Conservation (phyloP, 352 stramenopile genomes). For the Pelagophyceae sp. region DNA sequence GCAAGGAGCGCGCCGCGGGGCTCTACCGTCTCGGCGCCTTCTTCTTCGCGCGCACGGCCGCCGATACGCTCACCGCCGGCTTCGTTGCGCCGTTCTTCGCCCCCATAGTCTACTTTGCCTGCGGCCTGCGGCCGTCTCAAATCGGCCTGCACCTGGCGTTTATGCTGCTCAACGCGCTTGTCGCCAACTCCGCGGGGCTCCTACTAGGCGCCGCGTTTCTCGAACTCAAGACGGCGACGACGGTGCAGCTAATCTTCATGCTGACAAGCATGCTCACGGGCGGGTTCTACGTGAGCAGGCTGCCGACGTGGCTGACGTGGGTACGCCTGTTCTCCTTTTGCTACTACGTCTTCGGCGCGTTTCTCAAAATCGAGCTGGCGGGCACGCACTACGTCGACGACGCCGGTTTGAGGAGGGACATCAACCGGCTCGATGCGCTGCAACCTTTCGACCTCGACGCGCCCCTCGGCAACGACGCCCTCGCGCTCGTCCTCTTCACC, state of each 20-base stretch:
- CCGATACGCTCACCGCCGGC: background rate
- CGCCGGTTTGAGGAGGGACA: background rate
- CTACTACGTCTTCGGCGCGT: background rate
- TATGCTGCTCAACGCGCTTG: background rate
- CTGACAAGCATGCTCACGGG: background rate
- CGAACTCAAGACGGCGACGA: background rate
- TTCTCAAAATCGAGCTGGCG: background rate
- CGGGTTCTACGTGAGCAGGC: background rate
- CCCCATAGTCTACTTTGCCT: conserved; percentile 4
- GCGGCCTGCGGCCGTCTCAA: background rate
- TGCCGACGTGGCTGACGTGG: background rate
- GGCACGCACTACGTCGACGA: background rate
- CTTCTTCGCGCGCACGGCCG: background rate
- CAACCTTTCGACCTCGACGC: background rate
- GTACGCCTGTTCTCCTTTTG: background rate
- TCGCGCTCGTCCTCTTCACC: background rate
- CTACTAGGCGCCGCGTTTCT: background rate
- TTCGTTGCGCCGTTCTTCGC: background rate
- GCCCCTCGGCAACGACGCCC: background rate
- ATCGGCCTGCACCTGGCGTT: background rate
- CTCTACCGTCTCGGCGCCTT: background rate
- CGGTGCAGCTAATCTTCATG: background rate
- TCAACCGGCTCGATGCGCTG: background rate
- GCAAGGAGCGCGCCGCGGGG: conserved; percentile 4
- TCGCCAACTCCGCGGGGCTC: background rate